Conservation (phyloP, 768 basidiomycete species). For the Crassisporium funariophilum region DNA sequence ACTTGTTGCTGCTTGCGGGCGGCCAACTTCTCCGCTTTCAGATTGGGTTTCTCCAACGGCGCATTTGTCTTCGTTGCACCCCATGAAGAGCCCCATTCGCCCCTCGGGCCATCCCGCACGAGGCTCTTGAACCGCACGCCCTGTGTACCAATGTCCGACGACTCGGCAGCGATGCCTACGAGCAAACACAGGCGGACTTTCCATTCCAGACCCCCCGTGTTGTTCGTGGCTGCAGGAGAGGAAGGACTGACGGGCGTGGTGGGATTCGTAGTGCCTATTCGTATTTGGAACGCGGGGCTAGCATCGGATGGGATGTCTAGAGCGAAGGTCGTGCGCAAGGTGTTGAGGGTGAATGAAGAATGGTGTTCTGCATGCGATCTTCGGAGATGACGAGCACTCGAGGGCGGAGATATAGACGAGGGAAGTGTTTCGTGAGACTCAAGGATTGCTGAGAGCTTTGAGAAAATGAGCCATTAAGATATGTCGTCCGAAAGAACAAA, state of each 20-base stretch:
- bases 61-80: conserved; percentile 57
- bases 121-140: conserved; percentile 57
- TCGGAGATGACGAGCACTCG: conserved; percentile 54
- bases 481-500: background rate
- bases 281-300: conserved; percentile 80
- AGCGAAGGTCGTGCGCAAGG: conserved; percentile 79
- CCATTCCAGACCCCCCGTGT: conserved; percentile 85
- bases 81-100: conserved; percentile 77
- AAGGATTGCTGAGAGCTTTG: conserved; percentile 82
- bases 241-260: conserved; percentile 12
- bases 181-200: conserved; percentile 83
- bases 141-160: conserved; percentile 46
- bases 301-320: conserved; percentile 94
- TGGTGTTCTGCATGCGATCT: conserved; percentile 88
- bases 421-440: conserved; percentile 89
- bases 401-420: conserved; percentile 50
- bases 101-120: conserved; percentile 56
- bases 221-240: conserved; percentile 13
- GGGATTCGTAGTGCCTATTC: conserved; percentile 39
- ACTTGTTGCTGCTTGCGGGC: conserved; percentile 14
- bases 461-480: background rate
- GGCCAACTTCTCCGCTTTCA: conserved; percentile 20
- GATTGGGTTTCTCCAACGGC: conserved; percentile 54
- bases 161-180: conserved; percentile 66
- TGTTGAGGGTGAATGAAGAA: conserved; percentile 71